Evolutionary conservation across 352 stramenopile genomes (phyloP).

Genomic region (Phytophthora rubi): DNA sequence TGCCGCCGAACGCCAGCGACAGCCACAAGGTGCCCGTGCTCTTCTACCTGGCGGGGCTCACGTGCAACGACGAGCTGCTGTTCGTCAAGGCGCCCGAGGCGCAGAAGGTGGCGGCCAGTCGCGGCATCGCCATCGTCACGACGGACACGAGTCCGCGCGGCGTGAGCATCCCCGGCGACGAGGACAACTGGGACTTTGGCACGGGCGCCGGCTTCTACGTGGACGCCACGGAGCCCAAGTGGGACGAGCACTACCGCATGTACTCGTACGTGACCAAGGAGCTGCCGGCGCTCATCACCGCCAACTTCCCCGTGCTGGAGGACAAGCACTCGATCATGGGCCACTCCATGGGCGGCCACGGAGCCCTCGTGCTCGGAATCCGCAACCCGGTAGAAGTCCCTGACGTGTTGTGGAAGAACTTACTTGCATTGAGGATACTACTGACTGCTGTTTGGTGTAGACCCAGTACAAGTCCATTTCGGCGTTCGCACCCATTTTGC

Average conservation of each 20-base stretch:
- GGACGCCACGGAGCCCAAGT: slow-evolving; percentile 95
- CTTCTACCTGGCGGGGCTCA: slow-evolving; percentile 97
- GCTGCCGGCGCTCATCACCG: slow-evolving; percentile 89
- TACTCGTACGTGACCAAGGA: slow-evolving; percentile 98
- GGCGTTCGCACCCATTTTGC: slow-evolving; percentile 96
- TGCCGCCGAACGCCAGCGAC: slow-evolving; percentile 73
- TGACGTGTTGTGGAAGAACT: background rate
- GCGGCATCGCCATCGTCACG: slow-evolving; percentile 95
- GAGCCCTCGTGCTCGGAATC: slow-evolving; percentile 95
- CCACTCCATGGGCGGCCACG: slow-evolving; percentile 98
- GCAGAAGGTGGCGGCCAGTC: slow-evolving; percentile 87
- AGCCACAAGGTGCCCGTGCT: slow-evolving; percentile 84
- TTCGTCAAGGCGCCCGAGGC: slow-evolving; percentile 95
- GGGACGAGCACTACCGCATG: slow-evolving; percentile 96
- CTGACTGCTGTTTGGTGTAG: slow-evolving; percentile 28
- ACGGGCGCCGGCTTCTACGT: slow-evolving; percentile 98
- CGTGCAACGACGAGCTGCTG: slow-evolving; percentile 96
- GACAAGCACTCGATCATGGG: slow-evolving; percentile 93
- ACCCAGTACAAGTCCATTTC: slow-evolving; percentile 93
- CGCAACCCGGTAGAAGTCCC: slow-evolving; percentile 63
- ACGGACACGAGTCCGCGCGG: slow-evolving; percentile 96
- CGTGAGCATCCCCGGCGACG: slow-evolving; percentile 91
- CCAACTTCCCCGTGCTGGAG: slow-evolving; percentile 87
- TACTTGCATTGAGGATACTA: background rate
- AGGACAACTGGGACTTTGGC: slow-evolving; percentile 97